Conservation (phyloP, 2,329 filamentous ascomycete species). For the Nigrospora osmanthi region DNA sequence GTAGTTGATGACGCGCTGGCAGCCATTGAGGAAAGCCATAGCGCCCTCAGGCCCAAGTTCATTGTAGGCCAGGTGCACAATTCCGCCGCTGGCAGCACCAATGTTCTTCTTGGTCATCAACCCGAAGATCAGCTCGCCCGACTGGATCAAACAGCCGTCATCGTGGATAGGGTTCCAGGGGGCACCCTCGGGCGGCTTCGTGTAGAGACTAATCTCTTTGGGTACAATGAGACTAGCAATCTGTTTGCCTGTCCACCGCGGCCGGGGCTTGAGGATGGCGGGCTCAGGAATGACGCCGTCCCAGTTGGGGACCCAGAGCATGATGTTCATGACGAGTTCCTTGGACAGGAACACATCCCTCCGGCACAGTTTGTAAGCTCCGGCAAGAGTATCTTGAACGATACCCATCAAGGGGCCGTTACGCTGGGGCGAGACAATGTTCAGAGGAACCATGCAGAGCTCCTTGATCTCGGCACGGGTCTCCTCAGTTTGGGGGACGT, state of each 20-base stretch:
- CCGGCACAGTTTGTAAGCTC: constrained; percentile 93
- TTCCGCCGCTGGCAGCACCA: constrained; percentile 81
- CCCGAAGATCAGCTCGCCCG: constrained; percentile 84
- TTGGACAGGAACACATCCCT: constrained; percentile 86
- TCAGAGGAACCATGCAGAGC: constrained; percentile 93
- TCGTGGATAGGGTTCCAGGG: constrained; percentile 57
- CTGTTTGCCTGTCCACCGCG: constrained; percentile 97
- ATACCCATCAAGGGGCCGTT: constrained; percentile 99
- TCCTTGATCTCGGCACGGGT: constrained; percentile 91
- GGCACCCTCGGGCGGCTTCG: constrained; percentile 52
- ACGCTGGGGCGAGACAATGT: constrained; percentile 95
- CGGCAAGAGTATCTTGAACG: constrained; percentile 93
- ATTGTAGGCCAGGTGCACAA: constrained; percentile 94
- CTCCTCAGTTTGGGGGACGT: constrained; percentile 96
- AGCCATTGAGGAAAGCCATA: constrained; percentile 92
- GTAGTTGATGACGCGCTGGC: constrained; percentile 91
- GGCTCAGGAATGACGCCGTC: constrained; percentile 89
- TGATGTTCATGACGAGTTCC: constrained; percentile 90
- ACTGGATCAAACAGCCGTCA: constrained; percentile 73
- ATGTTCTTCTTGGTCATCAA: constrained; percentile 90
- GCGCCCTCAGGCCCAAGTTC: constrained; percentile 80
- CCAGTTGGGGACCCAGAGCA: constrained; percentile 98
- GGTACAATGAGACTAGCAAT: constrained; percentile 91
- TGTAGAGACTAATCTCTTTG: constrained; percentile 71
- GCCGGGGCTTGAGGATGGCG: constrained; percentile 86